Evolutionary conservation across 331 rosid genomes (phyloP), one percentile per base, ranked within the genome.

Genomic region (Pyrus hybrid): DNA sequence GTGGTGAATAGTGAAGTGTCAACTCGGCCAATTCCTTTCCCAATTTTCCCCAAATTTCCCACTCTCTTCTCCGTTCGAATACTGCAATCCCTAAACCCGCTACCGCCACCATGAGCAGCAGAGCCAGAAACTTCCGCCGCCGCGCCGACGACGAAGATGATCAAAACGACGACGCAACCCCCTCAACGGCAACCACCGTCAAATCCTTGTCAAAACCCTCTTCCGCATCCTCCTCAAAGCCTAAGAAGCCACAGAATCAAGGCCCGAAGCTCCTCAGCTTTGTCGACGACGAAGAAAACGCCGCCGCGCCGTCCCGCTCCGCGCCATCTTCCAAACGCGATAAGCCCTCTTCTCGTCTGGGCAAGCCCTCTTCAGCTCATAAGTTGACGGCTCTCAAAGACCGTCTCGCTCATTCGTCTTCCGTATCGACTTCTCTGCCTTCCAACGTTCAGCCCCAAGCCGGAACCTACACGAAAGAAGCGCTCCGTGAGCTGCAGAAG

Each of bases 361-460:
- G 71, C 67, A 88, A 88, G 78, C 82, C 87, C 2, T 71, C 86
- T 20, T 91, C 97, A 37, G 77, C 94, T 13, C 98, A 91, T 80
- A 91, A 83, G 79, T 80, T 93, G 22, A 90, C 92, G 28, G 60
- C 90, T 41, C 56, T n/a, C 67, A 90, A 83, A 73, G 93, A 93
- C 76, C 94, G 98, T 16, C 72, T 82, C 74, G 57, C 80, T 67
- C 83, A 85, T 51, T 83, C 95, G 26, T 72, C 92, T 26, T 60
- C 88, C 4, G 73, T 53, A 35, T 32, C 88, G 3, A 13, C 73
- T 51, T 82, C 88, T 13, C 47, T 88, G 4, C 78, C 89, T 23
- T 93, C 98, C 77, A 91, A 91, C 32, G 97, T 93, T 64, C 96
- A 87, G 51, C 98, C 98, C 18, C 97, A 86, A 78, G 98, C 96